Evolutionary conservation across 75 land plant species (phyloP).

Genomic region (Ceratopteris richardii): DNA sequence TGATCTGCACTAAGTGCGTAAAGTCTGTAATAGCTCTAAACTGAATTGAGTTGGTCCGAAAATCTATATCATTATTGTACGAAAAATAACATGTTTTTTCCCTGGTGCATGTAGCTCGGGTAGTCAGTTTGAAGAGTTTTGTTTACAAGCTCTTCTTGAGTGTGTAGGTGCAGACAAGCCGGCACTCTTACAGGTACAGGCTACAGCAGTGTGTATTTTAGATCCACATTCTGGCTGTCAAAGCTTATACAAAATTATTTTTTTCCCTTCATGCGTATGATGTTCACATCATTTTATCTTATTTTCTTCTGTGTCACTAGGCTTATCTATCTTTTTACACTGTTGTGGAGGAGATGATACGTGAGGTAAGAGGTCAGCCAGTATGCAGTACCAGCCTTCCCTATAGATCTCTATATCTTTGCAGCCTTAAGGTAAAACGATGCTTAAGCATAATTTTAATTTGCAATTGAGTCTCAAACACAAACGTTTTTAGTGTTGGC

Average conservation of each 20-base stretch:
- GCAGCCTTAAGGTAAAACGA: slow-evolving; percentile 75
- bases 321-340: slow-evolving; percentile 80
- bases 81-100: neutral
- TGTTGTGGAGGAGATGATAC: slow-evolving; percentile 45
- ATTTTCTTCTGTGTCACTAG: slow-evolving; percentile 32
- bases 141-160: slow-evolving; percentile 86
- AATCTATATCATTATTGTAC: neutral
- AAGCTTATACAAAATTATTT: neutral
- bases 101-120: slow-evolving; percentile 41
- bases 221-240: neutral
- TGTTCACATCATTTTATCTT: too few species aligned
- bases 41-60: too few species aligned
- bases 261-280: neutral
- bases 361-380: slow-evolving; percentile 32
- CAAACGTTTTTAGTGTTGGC: too few species aligned
- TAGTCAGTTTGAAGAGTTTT: slow-evolving; percentile 79
- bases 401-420: slow-evolving; percentile 47
- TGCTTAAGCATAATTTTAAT: too few species aligned
- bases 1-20: slow-evolving; percentile 36
- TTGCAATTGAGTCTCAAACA: too few species aligned
- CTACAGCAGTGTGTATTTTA: neutral
- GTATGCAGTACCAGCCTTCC: slow-evolving; percentile 11
- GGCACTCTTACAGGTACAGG: slow-evolving; percentile 72
- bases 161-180: slow-evolving; percentile 96
- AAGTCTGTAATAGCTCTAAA: too few species aligned